Percentiles rank a stretch among this genome's conserved stretches.
Conservation (phyloP, 2,329 filamentous ascomycete species). For the Cercospora berteroae region DNA sequence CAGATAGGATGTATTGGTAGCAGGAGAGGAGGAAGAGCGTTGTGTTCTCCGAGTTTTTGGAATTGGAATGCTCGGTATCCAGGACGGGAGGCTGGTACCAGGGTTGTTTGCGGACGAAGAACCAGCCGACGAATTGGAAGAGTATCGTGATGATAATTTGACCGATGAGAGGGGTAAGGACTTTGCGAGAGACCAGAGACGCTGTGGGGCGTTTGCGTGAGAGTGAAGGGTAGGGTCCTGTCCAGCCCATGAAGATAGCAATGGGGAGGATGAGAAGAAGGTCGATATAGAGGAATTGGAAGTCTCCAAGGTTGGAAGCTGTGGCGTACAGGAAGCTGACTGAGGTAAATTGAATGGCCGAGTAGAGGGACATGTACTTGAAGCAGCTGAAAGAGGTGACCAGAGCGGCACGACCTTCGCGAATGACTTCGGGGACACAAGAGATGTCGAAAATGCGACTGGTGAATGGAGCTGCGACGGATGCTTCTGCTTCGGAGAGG, state of each 20-base stretch:
- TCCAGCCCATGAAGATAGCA: conserved; percentile 99
- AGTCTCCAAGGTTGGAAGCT: conserved; percentile 92
- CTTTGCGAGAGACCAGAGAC: conserved; percentile 86
- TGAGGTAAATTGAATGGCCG: conserved; percentile 96
- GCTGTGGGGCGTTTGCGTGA: conserved; percentile 86
- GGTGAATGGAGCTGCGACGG: conserved; percentile 96
- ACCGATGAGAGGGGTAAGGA: conserved; percentile 82
- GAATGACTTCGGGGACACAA: conserved; percentile 88
- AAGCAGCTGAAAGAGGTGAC: conserved; percentile 99
- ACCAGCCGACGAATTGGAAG: conserved; percentile 71
- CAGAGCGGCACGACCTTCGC: conserved; percentile 87
- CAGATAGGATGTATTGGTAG: conserved; percentile 91
- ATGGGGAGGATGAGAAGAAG: conserved; percentile 89
- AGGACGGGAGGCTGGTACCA: conserved; percentile 85
- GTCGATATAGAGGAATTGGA: conserved; percentile 97
- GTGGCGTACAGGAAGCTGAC: conserved; percentile 95
- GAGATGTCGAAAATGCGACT: conserved; percentile 94
- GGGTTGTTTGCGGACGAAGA: conserved; percentile 70
- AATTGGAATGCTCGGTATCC: conserved; percentile 75
- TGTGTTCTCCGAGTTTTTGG: conserved; percentile 90
- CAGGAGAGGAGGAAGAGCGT: conserved; percentile 85
- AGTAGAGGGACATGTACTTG: conserved; percentile 99
- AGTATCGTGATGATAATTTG: conserved; percentile 80
- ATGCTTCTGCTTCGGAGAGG: conserved; percentile 93
- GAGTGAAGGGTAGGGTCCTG: conserved; percentile 73